A percentile compares a stretch with the other conserved stretches of the same genome.
Evolutionary conservation across 2,329 filamentous ascomycete species (phyloP).

Genomic region (Aspergillus udagawae): DNA sequence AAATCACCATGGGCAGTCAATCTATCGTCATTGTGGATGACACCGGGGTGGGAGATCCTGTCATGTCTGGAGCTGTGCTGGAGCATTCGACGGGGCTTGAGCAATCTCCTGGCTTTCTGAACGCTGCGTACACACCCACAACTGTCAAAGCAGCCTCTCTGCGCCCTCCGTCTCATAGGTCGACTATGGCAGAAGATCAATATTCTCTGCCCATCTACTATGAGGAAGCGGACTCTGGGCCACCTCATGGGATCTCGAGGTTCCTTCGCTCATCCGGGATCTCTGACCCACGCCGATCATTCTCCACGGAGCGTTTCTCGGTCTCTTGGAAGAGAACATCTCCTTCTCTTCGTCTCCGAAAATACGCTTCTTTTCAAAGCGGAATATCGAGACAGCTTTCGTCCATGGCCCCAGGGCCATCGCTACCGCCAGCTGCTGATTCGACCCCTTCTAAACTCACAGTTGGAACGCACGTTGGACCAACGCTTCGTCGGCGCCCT

Average conservation of each 20-base stretch:
- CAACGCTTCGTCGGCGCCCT: conserved; percentile 66
- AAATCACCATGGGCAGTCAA: conserved; percentile 75
- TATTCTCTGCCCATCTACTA: conserved; percentile 28
- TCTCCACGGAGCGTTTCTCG: conserved; percentile 23
- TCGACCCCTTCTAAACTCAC: conserved; percentile 15
- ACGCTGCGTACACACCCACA: conserved; percentile 6
- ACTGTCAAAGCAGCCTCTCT: conserved; percentile 16
- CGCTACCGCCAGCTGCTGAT: conserved; percentile 13
- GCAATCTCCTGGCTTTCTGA: conserved; percentile 14
- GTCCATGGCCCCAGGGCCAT: conserved; percentile 21
- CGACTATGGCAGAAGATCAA: conserved; percentile 21
- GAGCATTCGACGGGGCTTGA: conserved; percentile 8
- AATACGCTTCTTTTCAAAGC: conserved; percentile 45
- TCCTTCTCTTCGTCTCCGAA: conserved; percentile 36
- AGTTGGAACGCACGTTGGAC: conserved; percentile 29
- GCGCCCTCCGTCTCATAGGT: conserved; percentile 16
- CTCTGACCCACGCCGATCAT: conserved; percentile 22
- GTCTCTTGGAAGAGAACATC: conserved; percentile 24
- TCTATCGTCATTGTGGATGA: conserved; percentile 85
- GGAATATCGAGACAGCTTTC: conserved; percentile 32
- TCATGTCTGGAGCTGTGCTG: conserved; percentile 37
- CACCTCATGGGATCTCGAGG: conserved; percentile 9
- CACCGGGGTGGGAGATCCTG: conserved; percentile 41
- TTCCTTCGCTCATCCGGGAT: conserved; percentile 15
- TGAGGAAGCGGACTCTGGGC: conserved; percentile 16